A percentile compares a stretch with the other conserved stretches of the same genome.
These are phyloP conservation scores for Jackrogersella multiformis DNA, from an alignment of 495 filamentous ascomycete genomes.

Conservation along the genomic window DNA sequence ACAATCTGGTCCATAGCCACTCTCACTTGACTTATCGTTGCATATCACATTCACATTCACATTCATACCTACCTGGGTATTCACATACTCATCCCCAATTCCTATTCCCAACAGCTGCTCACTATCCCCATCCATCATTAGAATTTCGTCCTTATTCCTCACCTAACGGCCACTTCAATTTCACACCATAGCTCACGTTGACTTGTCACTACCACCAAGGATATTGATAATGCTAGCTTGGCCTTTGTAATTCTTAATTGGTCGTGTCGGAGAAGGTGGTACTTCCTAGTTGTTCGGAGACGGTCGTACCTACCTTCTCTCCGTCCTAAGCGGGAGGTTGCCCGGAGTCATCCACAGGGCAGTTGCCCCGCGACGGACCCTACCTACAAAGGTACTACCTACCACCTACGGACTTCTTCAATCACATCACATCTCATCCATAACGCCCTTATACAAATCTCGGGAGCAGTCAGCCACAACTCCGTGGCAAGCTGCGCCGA, in stretches of 20 bases:
- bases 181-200: conserved; percentile 3
- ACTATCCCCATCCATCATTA: conserved; percentile 4
- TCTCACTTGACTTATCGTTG: conserved; percentile 20
- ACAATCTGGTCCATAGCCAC: conserved; percentile 27
- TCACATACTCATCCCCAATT: conserved; percentile 1
- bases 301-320: conserved; percentile 1
- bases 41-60: conserved; percentile 6
- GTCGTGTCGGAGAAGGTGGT: conserved; percentile 35
- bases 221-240: conserved; percentile 24
- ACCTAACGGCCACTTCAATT: conserved; percentile 2
- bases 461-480: conserved; percentile 30
- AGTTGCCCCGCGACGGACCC: not conserved
- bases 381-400: not conserved
- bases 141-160: conserved; percentile 4
- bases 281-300: conserved; percentile 15
- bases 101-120: not conserved
- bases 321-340: not conserved
- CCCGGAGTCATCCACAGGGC: not conserved
- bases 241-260: conserved; percentile 36
- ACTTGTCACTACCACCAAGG: not conserved
- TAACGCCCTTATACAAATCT: not conserved
- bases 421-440: too few relatives aligned
- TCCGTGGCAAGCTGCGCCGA: conserved; percentile 45
- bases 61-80: too few relatives aligned
- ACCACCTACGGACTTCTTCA: not conserved